Evolutionary conservation across 2,329 filamentous ascomycete species (phyloP).

Genomic region (Cytospora chrysosperma): DNA sequence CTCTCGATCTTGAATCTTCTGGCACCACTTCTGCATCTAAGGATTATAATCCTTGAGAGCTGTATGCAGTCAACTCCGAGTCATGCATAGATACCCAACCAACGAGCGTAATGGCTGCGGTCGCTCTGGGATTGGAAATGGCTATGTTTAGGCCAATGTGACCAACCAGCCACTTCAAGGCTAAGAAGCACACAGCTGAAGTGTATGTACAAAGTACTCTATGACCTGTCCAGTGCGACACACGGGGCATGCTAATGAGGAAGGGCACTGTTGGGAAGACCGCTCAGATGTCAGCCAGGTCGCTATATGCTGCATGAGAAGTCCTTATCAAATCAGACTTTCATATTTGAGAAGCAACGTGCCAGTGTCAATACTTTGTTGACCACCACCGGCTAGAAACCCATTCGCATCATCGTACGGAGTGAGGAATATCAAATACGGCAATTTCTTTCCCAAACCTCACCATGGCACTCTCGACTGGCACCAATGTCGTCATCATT

Average conservation of each 20-base stretch:
- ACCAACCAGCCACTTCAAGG: not conserved
- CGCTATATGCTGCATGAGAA: not conserved
- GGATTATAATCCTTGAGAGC: not conserved
- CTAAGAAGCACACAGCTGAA: not conserved
- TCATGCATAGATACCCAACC: not conserved
- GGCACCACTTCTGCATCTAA: not conserved
- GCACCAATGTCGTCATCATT: not conserved
- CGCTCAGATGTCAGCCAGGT: not conserved
- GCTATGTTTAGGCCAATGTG: not conserved
- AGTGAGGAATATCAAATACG: not conserved
- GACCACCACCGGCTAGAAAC: not conserved
- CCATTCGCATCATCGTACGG: not conserved
- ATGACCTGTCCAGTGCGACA: not conserved
- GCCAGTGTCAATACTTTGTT: not conserved
- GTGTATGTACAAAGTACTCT: not conserved
- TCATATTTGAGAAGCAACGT: not conserved
- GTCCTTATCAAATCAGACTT: not conserved
- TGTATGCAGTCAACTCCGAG: not conserved
- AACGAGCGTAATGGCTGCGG: not conserved
- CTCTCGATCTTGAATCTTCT: not conserved
- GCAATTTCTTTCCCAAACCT: not conserved
- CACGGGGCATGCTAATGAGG: not conserved
- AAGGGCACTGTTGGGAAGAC: not conserved
- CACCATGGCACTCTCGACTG: not conserved
- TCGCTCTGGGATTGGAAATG: not conserved